Conservation (phyloP, 805 yeast species). For the Hanseniaspora lindneri region DNA sequence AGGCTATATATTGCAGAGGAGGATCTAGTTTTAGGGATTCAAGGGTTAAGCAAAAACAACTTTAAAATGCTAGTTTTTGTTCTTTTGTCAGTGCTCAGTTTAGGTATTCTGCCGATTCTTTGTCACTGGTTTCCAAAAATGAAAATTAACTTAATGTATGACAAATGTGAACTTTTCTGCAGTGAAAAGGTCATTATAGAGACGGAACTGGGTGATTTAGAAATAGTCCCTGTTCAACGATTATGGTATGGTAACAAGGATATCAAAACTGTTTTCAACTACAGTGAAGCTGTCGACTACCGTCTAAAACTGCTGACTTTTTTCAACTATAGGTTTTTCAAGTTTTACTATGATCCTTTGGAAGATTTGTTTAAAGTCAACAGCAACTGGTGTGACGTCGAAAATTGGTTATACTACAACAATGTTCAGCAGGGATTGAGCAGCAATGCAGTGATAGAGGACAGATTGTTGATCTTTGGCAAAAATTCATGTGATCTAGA, state of each 20-base stretch:
- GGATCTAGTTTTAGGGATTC: slow-evolving; percentile 86
- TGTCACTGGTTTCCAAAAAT: slow-evolving; percentile 80
- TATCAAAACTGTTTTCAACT: slow-evolving; percentile 50
- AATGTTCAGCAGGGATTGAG: slow-evolving; percentile 54
- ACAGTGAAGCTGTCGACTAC: slow-evolving; percentile 26
- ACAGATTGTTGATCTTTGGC: slow-evolving; percentile 65
- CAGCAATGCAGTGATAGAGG: slow-evolving; percentile 47
- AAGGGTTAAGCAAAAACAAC: slow-evolving; percentile 60
- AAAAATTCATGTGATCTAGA: slow-evolving; percentile 61
- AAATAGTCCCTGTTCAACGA: slow-evolving; percentile 44
- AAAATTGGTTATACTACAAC: slow-evolving; percentile 54
- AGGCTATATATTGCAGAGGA: slow-evolving; percentile 90
- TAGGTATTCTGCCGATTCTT: slow-evolving; percentile 62
- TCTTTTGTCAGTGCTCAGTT: slow-evolving; percentile 42
- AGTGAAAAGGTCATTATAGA: slow-evolving; percentile 92
- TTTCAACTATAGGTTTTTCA: slow-evolving; percentile 73
- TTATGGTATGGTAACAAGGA: slow-evolving; percentile 52
- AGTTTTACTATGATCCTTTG: slow-evolving; percentile 69
- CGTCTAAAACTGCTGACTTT: slow-evolving; percentile 54
- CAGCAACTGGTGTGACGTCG: slow-evolving; percentile 68
- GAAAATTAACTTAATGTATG: slow-evolving; percentile 56
- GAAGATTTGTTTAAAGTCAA: slow-evolving; percentile 79
- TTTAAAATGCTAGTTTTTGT: slow-evolving; percentile 40
- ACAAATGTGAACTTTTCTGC: slow-evolving; percentile 53
- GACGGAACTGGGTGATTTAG: slow-evolving; percentile 82